phyloP scores from a whole-genome alignment of 2,329 filamentous ascomycete genomes.

The Rutstroemia sp. region DNA sequence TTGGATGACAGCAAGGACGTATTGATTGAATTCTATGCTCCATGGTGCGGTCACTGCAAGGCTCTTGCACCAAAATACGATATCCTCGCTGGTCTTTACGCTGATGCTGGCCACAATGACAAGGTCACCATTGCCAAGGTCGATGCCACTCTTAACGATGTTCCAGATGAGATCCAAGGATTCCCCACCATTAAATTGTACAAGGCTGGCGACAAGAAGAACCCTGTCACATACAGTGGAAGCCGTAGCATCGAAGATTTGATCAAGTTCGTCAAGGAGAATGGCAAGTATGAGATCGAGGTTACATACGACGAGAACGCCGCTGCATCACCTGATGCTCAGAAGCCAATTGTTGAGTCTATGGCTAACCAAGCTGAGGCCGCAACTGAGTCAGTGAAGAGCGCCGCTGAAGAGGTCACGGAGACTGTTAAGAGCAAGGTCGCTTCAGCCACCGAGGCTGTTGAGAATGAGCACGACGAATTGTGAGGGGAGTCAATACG shows the following conservation, averaged over 20 bases:
- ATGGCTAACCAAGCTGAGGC: conserved; percentile 33
- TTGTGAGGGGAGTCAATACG: conserved; percentile 45
- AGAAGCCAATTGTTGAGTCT: conserved; percentile 32
- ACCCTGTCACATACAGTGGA: conserved; percentile 80
- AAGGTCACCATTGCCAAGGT: conserved; percentile 95
- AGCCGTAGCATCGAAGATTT: conserved; percentile 87
- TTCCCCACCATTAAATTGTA: conserved; percentile 99
- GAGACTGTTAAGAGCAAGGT: conserved; percentile 41
- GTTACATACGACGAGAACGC: conserved; percentile 50
- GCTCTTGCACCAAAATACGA: conserved; percentile 95
- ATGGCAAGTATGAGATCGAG: conserved; percentile 80
- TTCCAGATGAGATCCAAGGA: conserved; percentile 91
- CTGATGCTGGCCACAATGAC: conserved; percentile 67
- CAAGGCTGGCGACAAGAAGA: conserved; percentile 80
- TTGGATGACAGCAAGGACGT: conserved; percentile 95
- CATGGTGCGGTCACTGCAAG: conserved; percentile 99
- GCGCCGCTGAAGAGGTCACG: conserved; percentile 39
- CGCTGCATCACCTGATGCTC: conserved; percentile 37
- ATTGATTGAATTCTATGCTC: conserved; percentile 95
- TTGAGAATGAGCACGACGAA: conserved; percentile 57
- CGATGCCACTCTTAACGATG: conserved; percentile 91
- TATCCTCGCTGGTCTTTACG: conserved; percentile 73
- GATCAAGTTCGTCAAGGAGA: conserved; percentile 86
- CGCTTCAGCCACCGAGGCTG: conserved; percentile 38
- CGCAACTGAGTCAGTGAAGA: conserved; percentile 31